Percentiles rank a stretch among this genome's conserved stretches.
These are phyloP conservation scores for Coix lacrymajobi DNA, from an alignment of 176 grass and related monocot species.

Conservation along the genomic window DNA sequence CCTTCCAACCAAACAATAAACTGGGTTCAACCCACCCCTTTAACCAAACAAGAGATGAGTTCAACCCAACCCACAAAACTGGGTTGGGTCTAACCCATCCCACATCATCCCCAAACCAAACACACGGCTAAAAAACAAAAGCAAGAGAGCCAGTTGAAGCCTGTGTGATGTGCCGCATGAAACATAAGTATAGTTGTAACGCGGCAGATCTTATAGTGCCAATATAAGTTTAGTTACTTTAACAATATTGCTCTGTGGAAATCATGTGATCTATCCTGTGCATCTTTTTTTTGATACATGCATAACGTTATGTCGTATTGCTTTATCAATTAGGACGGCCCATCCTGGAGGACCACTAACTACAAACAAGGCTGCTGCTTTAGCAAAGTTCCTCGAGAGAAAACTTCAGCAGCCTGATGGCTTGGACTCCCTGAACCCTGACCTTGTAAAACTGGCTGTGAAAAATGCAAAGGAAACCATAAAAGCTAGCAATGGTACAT, in stretches of 20 bases:
- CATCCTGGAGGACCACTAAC: slow-evolving; percentile 87
- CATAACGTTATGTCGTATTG: not conserved
- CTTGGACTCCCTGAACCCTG: slow-evolving; percentile 68
- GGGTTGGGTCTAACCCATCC: no score
- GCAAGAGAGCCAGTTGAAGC: not conserved
- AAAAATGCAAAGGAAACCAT: slow-evolving; percentile 83
- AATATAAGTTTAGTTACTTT: not conserved
- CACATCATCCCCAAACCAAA: no score
- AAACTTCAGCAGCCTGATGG: slow-evolving; percentile 93
- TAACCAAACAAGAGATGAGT: no score
- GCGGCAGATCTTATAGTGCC: not conserved
- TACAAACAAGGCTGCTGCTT: slow-evolving; percentile 97
- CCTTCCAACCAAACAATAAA: no score
- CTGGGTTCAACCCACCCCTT: no score
- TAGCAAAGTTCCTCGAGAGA: slow-evolving; percentile 95
- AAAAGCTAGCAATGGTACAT: slow-evolving; percentile 57
- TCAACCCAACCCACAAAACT: no score
- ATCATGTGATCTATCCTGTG: not conserved
- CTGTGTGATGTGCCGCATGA: not conserved
- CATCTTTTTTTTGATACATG: not conserved
- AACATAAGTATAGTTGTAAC: not conserved
- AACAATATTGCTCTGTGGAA: not conserved
- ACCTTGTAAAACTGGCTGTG: slow-evolving; percentile 79
- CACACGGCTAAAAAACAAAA: not conserved
- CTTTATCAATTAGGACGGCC: slow-evolving; percentile 57